Evolutionary conservation across 129 eudicot genomes (phyloP), one percentile per base, ranked within the genome.

Genomic region (Helianthus annuus): DNA sequence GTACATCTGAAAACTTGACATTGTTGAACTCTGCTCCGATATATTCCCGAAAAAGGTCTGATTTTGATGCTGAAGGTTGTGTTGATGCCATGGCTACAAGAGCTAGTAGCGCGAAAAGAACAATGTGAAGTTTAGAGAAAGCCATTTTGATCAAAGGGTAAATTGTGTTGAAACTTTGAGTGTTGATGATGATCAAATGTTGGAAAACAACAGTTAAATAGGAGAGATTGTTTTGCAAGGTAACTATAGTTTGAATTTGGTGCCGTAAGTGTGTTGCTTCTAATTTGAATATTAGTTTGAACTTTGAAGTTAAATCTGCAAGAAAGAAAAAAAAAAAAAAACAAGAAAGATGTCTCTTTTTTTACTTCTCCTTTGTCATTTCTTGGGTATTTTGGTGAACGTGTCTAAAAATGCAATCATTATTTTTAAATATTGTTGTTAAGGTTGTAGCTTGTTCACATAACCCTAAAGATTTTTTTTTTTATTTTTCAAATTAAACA

Each of bases 11-110:
- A 40, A 90, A 87, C 19, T 76, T 87, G 19, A 90, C 88, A 32
- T 81, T 72, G n/a, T 82, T 87, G 77, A 84, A 87, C 51, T 86
- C 90, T 1, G 96, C 96, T 49, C 93, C 96, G 0, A 90, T 87
- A 71, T 90, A 90, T 63, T 87, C 96, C 6, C 96, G 75, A 68
- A 90, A 87, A 2, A 90, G 62, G 59, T 80, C 80, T 7, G 96
- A 69, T 77, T 83, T 84, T 48, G 60, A 38, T 10, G 83, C 51
- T 10, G 72, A 52, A 7, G 78, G 53, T 71, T 80, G 76, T 51
- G 74, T 29, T 58, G 79, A 56, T 57, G 83, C 19, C 22, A 79
- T 4, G 36, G 76, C 27, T 46, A 79, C 57, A 6, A 83, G 72
- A 13, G 73, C 68, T 79, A 81, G 79, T 58, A 87, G 85, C 27